These are phyloP conservation scores for Cladorrhinum samala DNA, from an alignment of 495 filamentous ascomycete genomes.

Conservation along the genomic window DNA sequence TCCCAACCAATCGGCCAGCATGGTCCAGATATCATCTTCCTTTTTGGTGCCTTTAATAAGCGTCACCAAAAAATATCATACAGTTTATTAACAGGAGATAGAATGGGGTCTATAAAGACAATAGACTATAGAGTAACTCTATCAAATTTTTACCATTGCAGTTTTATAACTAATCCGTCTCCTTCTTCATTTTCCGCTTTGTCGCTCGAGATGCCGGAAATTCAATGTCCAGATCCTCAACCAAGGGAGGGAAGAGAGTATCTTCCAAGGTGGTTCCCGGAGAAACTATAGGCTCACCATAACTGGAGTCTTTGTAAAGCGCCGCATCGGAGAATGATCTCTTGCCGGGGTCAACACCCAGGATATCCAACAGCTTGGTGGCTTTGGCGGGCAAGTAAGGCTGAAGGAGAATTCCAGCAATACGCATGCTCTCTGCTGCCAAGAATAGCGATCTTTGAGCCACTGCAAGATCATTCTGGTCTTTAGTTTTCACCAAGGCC, in stretches of 20 bases:
- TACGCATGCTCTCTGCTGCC: slow-evolving; percentile 69
- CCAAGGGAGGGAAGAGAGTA: slow-evolving; percentile 33
- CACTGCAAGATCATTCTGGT: not conserved
- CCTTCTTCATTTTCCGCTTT: not conserved
- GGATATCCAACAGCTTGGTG: slow-evolving; percentile 62
- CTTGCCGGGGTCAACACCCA: slow-evolving; percentile 61
- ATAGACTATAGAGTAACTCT: too few species aligned
- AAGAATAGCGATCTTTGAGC: slow-evolving; percentile 54
- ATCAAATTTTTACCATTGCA: too few species aligned
- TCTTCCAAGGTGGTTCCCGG: slow-evolving; percentile 30
- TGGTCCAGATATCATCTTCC: too few species aligned
- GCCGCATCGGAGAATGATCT: slow-evolving; percentile 51
- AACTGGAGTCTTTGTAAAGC: slow-evolving; percentile 57
- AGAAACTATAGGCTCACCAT: slow-evolving; percentile 52
- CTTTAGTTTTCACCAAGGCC: slow-evolving; percentile 16
- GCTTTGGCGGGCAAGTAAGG: slow-evolving; percentile 87
- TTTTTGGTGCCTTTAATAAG: too few species aligned
- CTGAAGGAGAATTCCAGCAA: slow-evolving; percentile 78
- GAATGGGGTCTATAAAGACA: too few species aligned
- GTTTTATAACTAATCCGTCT: too few species aligned
- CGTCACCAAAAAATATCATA: too few species aligned
- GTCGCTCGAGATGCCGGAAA: not conserved
- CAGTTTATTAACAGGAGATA: not conserved
- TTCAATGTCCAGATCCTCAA: slow-evolving; percentile 25
- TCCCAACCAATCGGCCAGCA: too few species aligned